Percentiles rank a stretch among this genome's conserved stretches.
phyloP scores from a whole-genome alignment of 768 basidiomycete species.

The Exsudoporus frostii region DNA sequence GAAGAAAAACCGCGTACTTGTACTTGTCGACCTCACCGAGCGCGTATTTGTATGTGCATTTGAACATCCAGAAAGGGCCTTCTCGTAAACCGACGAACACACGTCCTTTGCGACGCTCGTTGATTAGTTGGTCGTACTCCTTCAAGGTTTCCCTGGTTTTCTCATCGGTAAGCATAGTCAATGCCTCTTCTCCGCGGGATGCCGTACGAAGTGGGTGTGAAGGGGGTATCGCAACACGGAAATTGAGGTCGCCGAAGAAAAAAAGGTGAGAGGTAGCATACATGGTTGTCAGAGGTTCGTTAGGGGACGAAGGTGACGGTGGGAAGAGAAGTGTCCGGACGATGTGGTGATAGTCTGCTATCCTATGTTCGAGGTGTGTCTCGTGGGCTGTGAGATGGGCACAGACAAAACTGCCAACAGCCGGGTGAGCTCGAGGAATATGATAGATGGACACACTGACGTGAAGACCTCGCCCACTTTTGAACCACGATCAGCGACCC shows the following conservation, averaged over 20 bases:
- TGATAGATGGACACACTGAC: constrained; percentile 45
- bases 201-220: constrained; percentile 44
- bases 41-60: constrained; percentile 87
- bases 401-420: constrained; percentile 70
- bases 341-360: constrained; percentile 80
- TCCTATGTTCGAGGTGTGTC: constrained; percentile 56
- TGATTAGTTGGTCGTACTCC: constrained; percentile 69
- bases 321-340: constrained; percentile 78
- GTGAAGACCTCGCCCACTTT: constrained; percentile 75
- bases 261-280: constrained; percentile 89
- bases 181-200: constrained; percentile 35
- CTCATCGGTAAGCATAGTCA: constrained; percentile 45
- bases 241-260: constrained; percentile 93
- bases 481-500: constrained; percentile 54
- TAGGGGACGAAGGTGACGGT: constrained; percentile 40
- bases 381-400: constrained; percentile 89
- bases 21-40: constrained; percentile 83
- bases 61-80: constrained; percentile 86
- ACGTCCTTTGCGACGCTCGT: constrained; percentile 60
- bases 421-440: constrained; percentile 1
- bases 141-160: constrained; percentile 56
- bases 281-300: constrained; percentile 51
- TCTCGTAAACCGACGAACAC: constrained; percentile 75
- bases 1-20: constrained; percentile 43
- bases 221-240: constrained; percentile 67